Evolutionary conservation across 768 basidiomycete genomes (phyloP).

Genomic region (Trametes cinnabarina): DNA sequence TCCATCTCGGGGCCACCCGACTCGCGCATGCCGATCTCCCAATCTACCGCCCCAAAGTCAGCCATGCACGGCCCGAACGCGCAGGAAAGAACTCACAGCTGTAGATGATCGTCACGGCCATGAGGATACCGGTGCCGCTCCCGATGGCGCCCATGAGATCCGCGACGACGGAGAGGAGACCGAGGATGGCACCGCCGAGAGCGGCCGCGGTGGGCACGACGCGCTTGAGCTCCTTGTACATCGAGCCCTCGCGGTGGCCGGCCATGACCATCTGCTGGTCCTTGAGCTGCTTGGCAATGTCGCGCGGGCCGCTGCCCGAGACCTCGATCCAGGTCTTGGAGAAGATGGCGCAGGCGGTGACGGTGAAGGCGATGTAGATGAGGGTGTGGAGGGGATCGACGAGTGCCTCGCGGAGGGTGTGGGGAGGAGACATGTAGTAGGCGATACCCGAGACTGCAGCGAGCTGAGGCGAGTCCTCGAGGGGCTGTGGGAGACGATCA

Average conservation of each 20-base stretch:
- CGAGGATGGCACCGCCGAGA: slow-evolving; percentile 96
- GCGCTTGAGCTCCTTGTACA: slow-evolving; percentile 99
- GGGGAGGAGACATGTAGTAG: slow-evolving; percentile 99
- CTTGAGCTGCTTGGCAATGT: slow-evolving; percentile 97
- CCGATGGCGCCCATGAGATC: slow-evolving; percentile 97
- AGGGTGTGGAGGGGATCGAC: slow-evolving; percentile 92
- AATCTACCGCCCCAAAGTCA: slow-evolving; percentile 51
- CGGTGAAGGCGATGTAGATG: slow-evolving; percentile 89
- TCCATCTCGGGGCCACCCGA: slow-evolving; percentile 81
- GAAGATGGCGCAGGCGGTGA: slow-evolving; percentile 93
- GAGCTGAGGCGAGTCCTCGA: slow-evolving; percentile 92
- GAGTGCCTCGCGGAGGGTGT: slow-evolving; percentile 82
- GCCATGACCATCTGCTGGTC: slow-evolving; percentile 97
- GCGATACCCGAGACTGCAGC: slow-evolving; percentile 86
- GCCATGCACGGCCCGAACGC: background rate
- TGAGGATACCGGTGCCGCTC: slow-evolving; percentile 92
- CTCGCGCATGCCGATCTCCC: slow-evolving; percentile 93
- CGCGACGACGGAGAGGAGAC: slow-evolving; percentile 84
- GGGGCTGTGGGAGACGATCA: slow-evolving; percentile 53
- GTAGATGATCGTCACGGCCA: slow-evolving; percentile 98
- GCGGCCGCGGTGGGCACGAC: slow-evolving; percentile 98
- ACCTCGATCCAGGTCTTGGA: slow-evolving; percentile 99
- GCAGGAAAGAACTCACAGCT: slow-evolving; percentile 45
- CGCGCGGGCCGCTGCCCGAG: slow-evolving; percentile 91
- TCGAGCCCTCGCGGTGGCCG: slow-evolving; percentile 89